Base-by-base conservation (phyloP, 139 green algal genomes). In the Coelastrella sp. region DNA sequence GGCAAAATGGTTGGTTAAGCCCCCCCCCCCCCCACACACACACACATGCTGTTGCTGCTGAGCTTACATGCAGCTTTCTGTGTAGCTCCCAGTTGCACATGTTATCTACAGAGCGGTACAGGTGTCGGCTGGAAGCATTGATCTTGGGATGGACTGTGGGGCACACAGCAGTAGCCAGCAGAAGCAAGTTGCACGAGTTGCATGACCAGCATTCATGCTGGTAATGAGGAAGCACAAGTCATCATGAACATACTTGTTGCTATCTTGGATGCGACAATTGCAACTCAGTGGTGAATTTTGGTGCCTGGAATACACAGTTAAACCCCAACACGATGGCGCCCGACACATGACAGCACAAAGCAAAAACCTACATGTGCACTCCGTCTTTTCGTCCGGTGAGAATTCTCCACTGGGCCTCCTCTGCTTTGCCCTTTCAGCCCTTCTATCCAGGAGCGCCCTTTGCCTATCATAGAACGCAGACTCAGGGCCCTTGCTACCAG, bases 141-240 rank as follows among this genome's bases (percentile, higher is more conserved):
- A 82, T 82, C 35, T 69, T 21, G 3, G 75, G 75, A n/a, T 30
- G 75, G 75, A 82, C 75, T 82, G 75, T 37, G 27, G 41, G 6
- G n/a, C n/a, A n/a, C n/a, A n/a, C n/a, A n/a, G n/a, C n/a, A 48
- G 23, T 27, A 64, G 25, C 19, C 5, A 76, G 43, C 43, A 79
- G 15, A 9, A 63, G 43, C 9, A 41, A 48, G 15, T 57, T 23
- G 11, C 45, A 57, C n/a, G 45, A 57, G 11, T 57, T 9, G 15
- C 11, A 57, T 13, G 0, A 57, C 15, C 45, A 57, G 11, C 11
- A 57, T 13, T 23, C 45, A 57, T 57, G 45, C 11, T 57, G 11
- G 11, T 13, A 57, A n/a, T n/a, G 11, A 57, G 15, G 45, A 57
- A 57, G 45, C 15, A 13, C 45, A 23, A 23, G 45, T 57, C 45